Percentiles rank a stretch among this genome's conserved stretches.
Conservation (phyloP, 208 protist species). For the Leishmania gerbilli region DNA sequence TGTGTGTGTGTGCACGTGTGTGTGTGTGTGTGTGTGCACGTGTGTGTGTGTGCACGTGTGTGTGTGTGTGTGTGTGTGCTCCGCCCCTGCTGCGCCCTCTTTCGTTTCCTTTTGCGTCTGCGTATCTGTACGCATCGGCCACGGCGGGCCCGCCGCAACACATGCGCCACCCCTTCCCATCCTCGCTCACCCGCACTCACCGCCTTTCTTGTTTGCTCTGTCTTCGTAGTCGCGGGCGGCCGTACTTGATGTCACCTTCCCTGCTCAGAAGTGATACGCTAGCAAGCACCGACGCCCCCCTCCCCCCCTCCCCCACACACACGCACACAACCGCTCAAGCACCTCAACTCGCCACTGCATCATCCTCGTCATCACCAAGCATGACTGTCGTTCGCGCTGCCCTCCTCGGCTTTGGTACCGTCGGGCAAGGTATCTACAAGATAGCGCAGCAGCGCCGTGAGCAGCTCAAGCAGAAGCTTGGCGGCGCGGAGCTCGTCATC, state of each 20-base stretch:
- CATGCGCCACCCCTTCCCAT: background rate
- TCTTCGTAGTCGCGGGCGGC: background rate
- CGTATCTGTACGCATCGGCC: background rate
- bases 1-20: background rate
- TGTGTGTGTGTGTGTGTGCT: background rate
- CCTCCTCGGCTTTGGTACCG: conserved; percentile 47
- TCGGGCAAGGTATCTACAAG: conserved; percentile 46
- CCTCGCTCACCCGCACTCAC: background rate
- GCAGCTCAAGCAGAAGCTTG: conserved; percentile 29
- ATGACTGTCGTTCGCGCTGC: conserved; percentile 25
- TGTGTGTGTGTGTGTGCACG: background rate
- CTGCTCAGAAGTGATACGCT: background rate
- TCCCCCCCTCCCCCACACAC: background rate
- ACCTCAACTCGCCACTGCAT: background rate
- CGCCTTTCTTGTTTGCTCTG: background rate
- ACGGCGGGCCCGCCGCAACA: background rate
- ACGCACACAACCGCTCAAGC: background rate
- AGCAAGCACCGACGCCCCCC: background rate
- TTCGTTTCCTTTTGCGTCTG: background rate
- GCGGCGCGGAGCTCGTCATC: conserved; percentile 28
- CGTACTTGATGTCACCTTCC: background rate
- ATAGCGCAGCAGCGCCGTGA: conserved; percentile 31
- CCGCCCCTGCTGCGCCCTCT: background rate
- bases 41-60: background rate
- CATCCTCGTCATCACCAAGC: background rate